A percentile compares a stretch with the other conserved stretches of the same genome.
Conservation (phyloP, 768 basidiomycete species). For the Naganishia antarctica region DNA sequence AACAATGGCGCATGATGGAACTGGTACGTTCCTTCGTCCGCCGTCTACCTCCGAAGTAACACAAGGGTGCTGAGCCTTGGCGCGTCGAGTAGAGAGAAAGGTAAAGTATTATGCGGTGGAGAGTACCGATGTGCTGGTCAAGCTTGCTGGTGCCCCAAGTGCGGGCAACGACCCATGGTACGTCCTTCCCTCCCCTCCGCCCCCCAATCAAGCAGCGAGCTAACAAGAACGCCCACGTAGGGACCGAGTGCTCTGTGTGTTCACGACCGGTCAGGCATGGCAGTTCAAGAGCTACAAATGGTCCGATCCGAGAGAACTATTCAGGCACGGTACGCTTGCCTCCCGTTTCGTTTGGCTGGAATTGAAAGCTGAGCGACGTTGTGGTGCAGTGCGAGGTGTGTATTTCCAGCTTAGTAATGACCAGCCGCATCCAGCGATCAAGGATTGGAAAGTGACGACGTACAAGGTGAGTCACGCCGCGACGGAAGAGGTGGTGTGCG, state of each 20-base stretch:
- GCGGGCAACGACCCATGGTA: too few species aligned
- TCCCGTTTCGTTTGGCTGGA: neutral
- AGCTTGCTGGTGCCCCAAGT: slow-evolving; percentile 65
- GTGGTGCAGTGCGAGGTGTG: slow-evolving; percentile 89
- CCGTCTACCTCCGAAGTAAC: neutral
- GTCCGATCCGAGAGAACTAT: slow-evolving; percentile 83
- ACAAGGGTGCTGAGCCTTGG: neutral
- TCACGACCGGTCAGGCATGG: slow-evolving; percentile 98
- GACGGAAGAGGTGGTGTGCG: neutral
- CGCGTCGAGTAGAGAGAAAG: slow-evolving; percentile 43
- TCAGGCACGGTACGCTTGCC: slow-evolving; percentile 71
- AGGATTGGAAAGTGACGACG: slow-evolving; percentile 96
- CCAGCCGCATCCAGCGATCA: slow-evolving; percentile 77
- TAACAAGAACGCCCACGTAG: too few species aligned
- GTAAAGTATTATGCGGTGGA: slow-evolving; percentile 79
- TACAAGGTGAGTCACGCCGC: slow-evolving; percentile 68
- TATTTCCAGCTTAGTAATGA: slow-evolving; percentile 94
- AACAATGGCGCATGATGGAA: slow-evolving; percentile 39
- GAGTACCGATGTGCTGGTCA: slow-evolving; percentile 81
- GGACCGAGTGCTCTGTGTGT: slow-evolving; percentile 92
- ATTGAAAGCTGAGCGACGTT: slow-evolving; percentile 1
- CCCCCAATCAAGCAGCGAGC: too few species aligned
- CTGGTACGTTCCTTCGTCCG: neutral
- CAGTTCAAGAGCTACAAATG: slow-evolving; percentile 97
- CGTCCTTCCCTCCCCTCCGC: too few species aligned